Evolutionary conservation across 352 stramenopile genomes (phyloP).

Genomic region (Pythium coloratum): DNA sequence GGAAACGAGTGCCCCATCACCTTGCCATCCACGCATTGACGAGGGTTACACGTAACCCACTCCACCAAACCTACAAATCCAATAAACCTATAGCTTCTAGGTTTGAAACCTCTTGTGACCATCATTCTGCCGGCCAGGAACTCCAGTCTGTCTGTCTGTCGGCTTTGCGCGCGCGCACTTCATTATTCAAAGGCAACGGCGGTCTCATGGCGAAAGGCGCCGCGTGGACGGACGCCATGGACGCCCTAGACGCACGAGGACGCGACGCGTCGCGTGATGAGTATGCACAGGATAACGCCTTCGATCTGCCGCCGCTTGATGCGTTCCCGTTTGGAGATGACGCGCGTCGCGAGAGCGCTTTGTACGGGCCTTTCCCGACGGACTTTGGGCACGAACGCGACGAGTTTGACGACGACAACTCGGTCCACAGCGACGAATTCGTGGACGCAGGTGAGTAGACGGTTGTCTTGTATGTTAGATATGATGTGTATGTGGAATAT

Average conservation of each 20-base stretch:
- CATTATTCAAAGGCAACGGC: constrained; percentile 10
- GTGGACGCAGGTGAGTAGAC: constrained; percentile 59
- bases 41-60: neutral
- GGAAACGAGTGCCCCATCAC: too few relatives aligned
- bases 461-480: neutral
- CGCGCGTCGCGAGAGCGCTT: neutral
- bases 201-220: neutral
- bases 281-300: constrained; percentile 25
- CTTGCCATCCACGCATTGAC: too few relatives aligned
- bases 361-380: constrained; percentile 2
- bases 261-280: constrained; percentile 5
- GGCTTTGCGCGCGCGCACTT: neutral
- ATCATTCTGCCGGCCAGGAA: constrained; percentile 20
- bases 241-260: neutral
- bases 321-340: constrained; percentile 26
- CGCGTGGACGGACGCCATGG: constrained; percentile 2
- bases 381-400: neutral
- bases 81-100: constrained; percentile 2
- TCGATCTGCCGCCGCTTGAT: constrained; percentile 41
- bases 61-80: too few relatives aligned
- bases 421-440: constrained; percentile 58
- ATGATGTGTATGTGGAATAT: neutral
- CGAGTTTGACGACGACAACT: constrained; percentile 14
- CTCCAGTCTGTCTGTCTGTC: constrained; percentile 13
- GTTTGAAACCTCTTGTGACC: constrained; percentile 9